These are phyloP conservation scores for Backusella parvicylindrica DNA, from an alignment of 192 early-diverging fungal genomes.

Conservation along the genomic window DNA sequence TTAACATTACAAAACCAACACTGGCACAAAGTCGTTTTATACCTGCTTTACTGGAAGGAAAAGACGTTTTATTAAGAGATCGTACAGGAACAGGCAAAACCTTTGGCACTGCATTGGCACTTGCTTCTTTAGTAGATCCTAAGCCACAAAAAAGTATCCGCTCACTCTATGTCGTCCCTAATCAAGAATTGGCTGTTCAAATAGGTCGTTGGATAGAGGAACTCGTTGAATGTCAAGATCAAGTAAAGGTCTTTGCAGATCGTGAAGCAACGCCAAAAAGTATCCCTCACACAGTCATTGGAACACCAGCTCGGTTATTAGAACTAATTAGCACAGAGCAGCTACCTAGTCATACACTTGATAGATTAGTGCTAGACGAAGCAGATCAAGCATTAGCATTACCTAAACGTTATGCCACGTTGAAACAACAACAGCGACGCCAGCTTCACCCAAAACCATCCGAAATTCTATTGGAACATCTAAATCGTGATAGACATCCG, in stretches of 20 bases:
- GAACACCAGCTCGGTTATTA: constrained; percentile 38
- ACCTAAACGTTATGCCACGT: constrained; percentile 46
- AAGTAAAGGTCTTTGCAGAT: constrained; percentile 8
- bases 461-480: constrained; percentile 25
- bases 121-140: constrained; percentile 26
- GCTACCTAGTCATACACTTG: constrained; percentile 30
- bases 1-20: constrained; percentile 38
- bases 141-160: background rate
- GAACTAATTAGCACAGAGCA: constrained; percentile 26
- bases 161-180: constrained; percentile 43
- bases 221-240: background rate
- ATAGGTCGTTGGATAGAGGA: constrained; percentile 39
- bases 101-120: constrained; percentile 45
- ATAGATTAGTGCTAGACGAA: constrained; percentile 48
- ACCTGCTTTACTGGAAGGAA: constrained; percentile 34
- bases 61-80: constrained; percentile 48
- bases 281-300: constrained; percentile 38
- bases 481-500: constrained; percentile 4
- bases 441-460: constrained; percentile 44
- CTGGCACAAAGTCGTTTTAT: constrained; percentile 40
- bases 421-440: constrained; percentile 34
- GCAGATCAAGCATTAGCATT: constrained; percentile 51
- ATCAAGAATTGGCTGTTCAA: constrained; percentile 52
- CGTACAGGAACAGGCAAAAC: constrained; percentile 55
- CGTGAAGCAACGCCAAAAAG: background rate